A percentile compares a stretch with the other conserved stretches of the same genome.
Conservation (phyloP, 768 basidiomycete species). For the Trametes maxima region DNA sequence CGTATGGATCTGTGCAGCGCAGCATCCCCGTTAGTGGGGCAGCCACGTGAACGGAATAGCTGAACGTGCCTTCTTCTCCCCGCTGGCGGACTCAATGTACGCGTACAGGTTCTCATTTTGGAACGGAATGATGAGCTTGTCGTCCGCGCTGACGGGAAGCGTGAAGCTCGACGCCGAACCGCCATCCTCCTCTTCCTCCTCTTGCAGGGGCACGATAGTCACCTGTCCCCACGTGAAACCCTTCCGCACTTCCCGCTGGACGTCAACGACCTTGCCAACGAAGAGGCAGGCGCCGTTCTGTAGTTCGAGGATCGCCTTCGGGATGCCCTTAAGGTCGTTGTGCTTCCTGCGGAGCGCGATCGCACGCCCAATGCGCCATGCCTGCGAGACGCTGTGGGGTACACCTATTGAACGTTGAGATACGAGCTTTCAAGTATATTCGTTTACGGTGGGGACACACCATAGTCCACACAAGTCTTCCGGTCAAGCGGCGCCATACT, state of each 20-base stretch:
- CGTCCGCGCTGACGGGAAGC: constrained; percentile 31
- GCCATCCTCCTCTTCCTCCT: constrained; percentile 34
- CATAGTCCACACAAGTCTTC: constrained; percentile 31
- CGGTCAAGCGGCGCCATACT: constrained; percentile 32
- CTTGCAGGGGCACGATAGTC: constrained; percentile 33
- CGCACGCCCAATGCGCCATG: constrained; percentile 65
- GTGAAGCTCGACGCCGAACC: constrained; percentile 8
- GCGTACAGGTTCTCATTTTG: constrained; percentile 65
- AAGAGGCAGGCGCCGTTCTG: constrained; percentile 50
- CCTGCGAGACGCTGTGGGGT: constrained; percentile 56
- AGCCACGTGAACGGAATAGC: neutral
- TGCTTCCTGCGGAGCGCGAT: constrained; percentile 53
- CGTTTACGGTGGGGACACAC: constrained; percentile 3
- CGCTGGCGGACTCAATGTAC: constrained; percentile 37
- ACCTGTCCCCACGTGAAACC: constrained; percentile 38
- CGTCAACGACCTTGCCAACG: constrained; percentile 61
- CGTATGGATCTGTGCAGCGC: constrained; percentile 43
- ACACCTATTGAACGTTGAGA: constrained; percentile 27
- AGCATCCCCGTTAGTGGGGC: constrained; percentile 18
- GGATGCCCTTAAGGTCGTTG: constrained; percentile 42
- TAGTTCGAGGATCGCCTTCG: constrained; percentile 33
- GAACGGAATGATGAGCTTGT: constrained; percentile 53
- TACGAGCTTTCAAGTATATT: too few relatives aligned
- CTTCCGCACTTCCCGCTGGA: constrained; percentile 33
- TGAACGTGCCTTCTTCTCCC: constrained; percentile 31